Evolutionary conservation across 2,329 filamentous ascomycete species (phyloP), one percentile per base, ranked within the genome.

Genomic region (Nigrospora sphaerica): DNA sequence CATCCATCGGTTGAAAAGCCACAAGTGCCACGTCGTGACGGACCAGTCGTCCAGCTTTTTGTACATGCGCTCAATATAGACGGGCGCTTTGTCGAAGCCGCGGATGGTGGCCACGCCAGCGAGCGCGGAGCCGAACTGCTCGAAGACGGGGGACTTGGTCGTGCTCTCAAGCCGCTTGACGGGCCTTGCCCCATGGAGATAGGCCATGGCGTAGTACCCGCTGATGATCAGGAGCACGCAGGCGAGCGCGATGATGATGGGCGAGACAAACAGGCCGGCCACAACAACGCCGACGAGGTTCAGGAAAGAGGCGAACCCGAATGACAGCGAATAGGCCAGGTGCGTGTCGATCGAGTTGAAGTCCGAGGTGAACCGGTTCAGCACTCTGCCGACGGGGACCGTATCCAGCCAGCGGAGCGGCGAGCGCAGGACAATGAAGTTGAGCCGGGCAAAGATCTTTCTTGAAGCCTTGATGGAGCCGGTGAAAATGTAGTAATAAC

Each of bases 341-440:
- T 78, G 73, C 7, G 77, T 81, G 64, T 92, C 87, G 42, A 91
- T 77, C 36, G 81, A 75, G 54, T 83, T 80, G 62, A 92, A 90
- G 63, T 92, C 87, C 3, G 83, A 73, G 0, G 86, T 88, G 61
- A 91, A 88, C 2, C 87, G 77, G 64, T 92, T 92, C 17, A 91
- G 70, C 34, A 91, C 79, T 39, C 87, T 78, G 2, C 87, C 87
- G 1, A 89, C 71, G 0, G 88, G 88, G 0, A 89, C 83, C 0
- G 86, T 91, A 58, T 92, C 87, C 34, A 92, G 73, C 85, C 86
- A 90, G 50, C 86, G 73, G n/a, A 91, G 70, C 1, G 85, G 86
- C 6, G 86, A 82, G 16, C 84, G 78, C 4, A 92, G 71, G 12
- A 92, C 74, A 1, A 79, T 73, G 53, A 78, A 81, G 38, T 83